Conservation (phyloP, 2,329 filamentous ascomycete genomes). For the Diaporthe nobilis region DNA sequence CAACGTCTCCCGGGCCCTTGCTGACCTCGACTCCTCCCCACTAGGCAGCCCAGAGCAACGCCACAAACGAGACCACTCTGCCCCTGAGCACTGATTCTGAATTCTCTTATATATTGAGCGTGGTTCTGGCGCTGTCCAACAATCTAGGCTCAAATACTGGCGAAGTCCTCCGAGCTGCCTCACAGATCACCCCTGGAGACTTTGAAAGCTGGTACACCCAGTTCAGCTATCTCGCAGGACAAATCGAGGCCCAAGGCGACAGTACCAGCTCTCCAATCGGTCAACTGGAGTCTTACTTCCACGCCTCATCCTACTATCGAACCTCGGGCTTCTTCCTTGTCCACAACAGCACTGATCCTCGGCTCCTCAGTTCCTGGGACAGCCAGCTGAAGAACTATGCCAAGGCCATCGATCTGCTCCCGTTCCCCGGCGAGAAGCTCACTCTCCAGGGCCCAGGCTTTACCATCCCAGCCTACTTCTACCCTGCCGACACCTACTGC, state of each 20-base stretch:
- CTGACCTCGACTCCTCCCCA: background rate
- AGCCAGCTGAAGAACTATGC: slow-evolving; percentile 55
- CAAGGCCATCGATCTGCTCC: slow-evolving; percentile 53
- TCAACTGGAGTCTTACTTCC: slow-evolving; percentile 50
- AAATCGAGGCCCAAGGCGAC: slow-evolving; percentile 43
- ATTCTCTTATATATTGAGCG: background rate
- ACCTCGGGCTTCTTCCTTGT: slow-evolving; percentile 58
- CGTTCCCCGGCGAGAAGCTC: slow-evolving; percentile 54
- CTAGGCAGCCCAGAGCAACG: background rate
- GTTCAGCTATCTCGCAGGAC: slow-evolving; percentile 46
- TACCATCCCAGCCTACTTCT: slow-evolving; percentile 45
- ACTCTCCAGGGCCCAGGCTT: slow-evolving; percentile 48
- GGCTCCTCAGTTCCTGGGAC: slow-evolving; percentile 55
- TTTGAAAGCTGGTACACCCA: slow-evolving; percentile 45
- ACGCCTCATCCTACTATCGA: slow-evolving; percentile 58
- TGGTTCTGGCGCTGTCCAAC: slow-evolving; percentile 25
- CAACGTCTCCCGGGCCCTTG: background rate
- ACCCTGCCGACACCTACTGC: slow-evolving; percentile 38
- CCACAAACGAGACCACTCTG: slow-evolving; percentile 8
- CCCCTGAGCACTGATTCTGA: background rate
- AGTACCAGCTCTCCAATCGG: slow-evolving; percentile 47
- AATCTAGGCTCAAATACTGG: slow-evolving; percentile 49
- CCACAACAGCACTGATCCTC: slow-evolving; percentile 56
- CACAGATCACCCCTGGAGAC: slow-evolving; percentile 46
- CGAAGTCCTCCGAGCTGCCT: slow-evolving; percentile 51